These are phyloP conservation scores for Scedosporium aurantiacum DNA, from an alignment of 2,329 filamentous ascomycete genomes.

Conservation along the genomic window DNA sequence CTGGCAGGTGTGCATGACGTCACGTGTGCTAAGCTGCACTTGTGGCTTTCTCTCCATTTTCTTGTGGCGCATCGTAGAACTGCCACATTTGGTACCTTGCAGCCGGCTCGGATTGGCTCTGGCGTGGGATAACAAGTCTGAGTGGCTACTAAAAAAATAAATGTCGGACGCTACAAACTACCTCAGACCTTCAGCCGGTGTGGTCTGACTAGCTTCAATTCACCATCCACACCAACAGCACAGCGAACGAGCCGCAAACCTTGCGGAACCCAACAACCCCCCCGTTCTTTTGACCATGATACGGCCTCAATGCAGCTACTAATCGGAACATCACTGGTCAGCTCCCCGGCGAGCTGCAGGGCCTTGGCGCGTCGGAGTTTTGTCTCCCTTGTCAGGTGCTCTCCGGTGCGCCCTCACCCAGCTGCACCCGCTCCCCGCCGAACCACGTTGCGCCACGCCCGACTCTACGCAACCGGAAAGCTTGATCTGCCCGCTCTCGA, in stretches of 20 bases:
- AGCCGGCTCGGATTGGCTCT: not conserved
- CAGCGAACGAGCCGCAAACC: not conserved
- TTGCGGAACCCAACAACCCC: not conserved
- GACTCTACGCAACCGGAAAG: constrained; percentile 8
- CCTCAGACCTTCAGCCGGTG: not conserved
- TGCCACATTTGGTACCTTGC: constrained; percentile 3
- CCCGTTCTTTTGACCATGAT: constrained; percentile 13
- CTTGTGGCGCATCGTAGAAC: not conserved
- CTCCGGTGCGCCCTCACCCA: not conserved
- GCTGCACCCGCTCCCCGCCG: not conserved
- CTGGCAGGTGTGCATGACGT: not conserved
- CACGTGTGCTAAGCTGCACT: not conserved
- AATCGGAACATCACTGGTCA: constrained; percentile 15
- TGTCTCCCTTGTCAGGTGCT: not conserved
- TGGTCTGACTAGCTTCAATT: not conserved
- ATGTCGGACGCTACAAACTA: not conserved
- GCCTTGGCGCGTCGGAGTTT: constrained; percentile 1
- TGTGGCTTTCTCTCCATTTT: not conserved
- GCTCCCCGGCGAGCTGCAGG: constrained; percentile 9
- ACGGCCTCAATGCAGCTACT: constrained; percentile 17
- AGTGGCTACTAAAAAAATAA: not conserved
- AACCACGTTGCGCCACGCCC: constrained; percentile 11
- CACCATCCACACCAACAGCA: not conserved
- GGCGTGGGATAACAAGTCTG: too few relatives aligned
- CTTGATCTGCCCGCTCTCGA: constrained; percentile 18